A percentile compares a stretch with the other conserved stretches of the same genome.
These are phyloP conservation scores for Fraxinus floribunda DNA, from an alignment of 305 asterid genomes.

Conservation along the genomic window DNA sequence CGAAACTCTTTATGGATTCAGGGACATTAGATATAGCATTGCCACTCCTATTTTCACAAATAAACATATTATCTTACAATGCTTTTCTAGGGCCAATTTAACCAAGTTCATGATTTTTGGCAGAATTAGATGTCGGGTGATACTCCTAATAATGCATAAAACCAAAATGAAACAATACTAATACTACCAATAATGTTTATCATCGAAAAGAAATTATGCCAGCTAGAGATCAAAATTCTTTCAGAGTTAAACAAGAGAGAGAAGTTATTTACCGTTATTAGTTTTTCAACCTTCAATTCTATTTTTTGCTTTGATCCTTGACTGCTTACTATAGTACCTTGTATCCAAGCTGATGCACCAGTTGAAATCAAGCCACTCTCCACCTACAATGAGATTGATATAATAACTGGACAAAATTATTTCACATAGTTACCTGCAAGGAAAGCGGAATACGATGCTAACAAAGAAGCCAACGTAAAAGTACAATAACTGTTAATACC, in stretches of 20 bases:
- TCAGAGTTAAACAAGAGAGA: conserved; percentile 6
- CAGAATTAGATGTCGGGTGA: neutral
- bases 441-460: conserved; percentile 3
- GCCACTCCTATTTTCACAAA: neutral
- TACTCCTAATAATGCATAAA: neutral
- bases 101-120: conserved; percentile 3
- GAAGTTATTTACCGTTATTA: conserved; percentile 56
- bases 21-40: neutral
- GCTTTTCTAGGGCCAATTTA: neutral
- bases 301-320: conserved; percentile 94
- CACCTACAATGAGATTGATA: conserved; percentile 43
- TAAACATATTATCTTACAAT: neutral
- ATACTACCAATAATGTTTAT: neutral
- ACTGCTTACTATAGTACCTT: conserved; percentile 75
- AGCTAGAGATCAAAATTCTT: neutral
- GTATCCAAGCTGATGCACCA: conserved; percentile 84
- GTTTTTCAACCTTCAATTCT: conserved; percentile 81
- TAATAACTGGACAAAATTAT: conserved; percentile 17
- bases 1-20: neutral
- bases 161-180: neutral
- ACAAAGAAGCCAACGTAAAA: neutral
- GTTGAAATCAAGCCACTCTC: conserved; percentile 70
- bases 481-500: neutral
- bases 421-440: conserved; percentile 15
- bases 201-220: conserved; percentile 1